Percentiles rank a stretch among this genome's conserved stretches.
These are phyloP conservation scores for Amylostereum areolatum DNA, from an alignment of 1,284 basidiomycete genomes.

Conservation along the genomic window DNA sequence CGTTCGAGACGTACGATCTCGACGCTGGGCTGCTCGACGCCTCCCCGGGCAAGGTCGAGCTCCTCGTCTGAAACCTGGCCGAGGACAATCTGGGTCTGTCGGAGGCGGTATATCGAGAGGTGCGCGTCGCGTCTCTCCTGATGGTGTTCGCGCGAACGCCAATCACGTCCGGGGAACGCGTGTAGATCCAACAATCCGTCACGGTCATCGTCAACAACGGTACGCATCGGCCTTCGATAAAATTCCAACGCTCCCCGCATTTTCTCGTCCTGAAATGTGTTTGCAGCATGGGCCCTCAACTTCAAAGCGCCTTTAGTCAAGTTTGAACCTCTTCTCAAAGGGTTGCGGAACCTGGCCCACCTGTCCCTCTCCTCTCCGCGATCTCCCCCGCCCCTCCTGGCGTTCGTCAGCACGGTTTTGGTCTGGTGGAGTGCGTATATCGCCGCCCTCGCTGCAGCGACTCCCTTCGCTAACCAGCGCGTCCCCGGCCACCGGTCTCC, in stretches of 20 bases:
- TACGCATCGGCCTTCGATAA: not conserved
- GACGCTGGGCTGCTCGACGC: conserved; percentile 1
- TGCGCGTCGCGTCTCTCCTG: conserved; percentile 1
- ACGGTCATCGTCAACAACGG: not conserved
- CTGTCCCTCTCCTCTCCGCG: not conserved
- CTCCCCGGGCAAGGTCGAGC: not conserved
- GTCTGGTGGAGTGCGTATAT: not conserved
- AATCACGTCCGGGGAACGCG: not conserved
- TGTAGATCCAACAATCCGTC: not conserved
- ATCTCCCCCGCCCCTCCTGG: not conserved
- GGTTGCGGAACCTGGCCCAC: not conserved
- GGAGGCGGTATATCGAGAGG: conserved; percentile 10
- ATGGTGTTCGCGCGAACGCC: not conserved
- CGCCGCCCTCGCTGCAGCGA: not conserved
- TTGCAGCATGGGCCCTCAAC: not conserved
- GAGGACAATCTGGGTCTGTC: conserved; percentile 9
- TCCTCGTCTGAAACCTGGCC: conserved; percentile 4
- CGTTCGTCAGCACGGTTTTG: not conserved
- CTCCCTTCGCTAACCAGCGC: no score
- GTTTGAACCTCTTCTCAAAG: not conserved
- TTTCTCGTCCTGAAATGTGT: not conserved
- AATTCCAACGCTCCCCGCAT: not conserved
- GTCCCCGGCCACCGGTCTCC: no score
- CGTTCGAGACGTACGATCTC: conserved; percentile 8
- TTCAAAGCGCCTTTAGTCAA: not conserved